Percentiles rank a stretch among this genome's conserved stretches.
phyloP scores from a whole-genome alignment of 805 yeast genomes.

The Candida saitoana region DNA sequence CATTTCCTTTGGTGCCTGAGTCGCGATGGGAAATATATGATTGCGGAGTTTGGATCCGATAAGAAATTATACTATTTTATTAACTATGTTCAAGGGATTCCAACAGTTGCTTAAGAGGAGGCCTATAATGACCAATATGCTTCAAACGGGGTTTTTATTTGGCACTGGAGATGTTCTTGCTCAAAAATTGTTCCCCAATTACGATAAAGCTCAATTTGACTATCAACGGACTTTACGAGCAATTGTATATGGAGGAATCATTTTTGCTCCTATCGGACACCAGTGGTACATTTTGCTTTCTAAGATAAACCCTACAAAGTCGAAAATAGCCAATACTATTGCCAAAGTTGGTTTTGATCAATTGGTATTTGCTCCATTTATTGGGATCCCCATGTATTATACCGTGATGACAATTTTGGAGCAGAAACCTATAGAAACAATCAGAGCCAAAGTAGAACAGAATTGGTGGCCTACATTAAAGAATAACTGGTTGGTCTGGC shows the following conservation, averaged over 20 bases:
- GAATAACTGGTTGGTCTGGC: slow-evolving; percentile 89
- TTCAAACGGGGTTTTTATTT: slow-evolving; percentile 54
- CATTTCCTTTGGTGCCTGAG: too few relatives aligned
- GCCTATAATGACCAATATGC: slow-evolving; percentile 44
- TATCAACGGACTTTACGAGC: slow-evolving; percentile 58
- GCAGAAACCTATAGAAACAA: slow-evolving; percentile 30
- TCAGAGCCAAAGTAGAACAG: slow-evolving; percentile 39
- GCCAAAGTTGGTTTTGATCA: slow-evolving; percentile 68
- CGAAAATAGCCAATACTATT: slow-evolving; percentile 12
- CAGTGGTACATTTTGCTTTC: slow-evolving; percentile 61
- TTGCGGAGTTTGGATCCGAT: too few relatives aligned
- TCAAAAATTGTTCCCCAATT: slow-evolving; percentile 43
- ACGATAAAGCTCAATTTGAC: slow-evolving; percentile 38
- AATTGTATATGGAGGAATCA: slow-evolving; percentile 61
- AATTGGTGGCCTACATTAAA: slow-evolving; percentile 65
- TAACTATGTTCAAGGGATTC: slow-evolving; percentile 10
- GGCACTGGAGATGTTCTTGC: slow-evolving; percentile 77
- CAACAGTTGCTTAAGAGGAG: slow-evolving; percentile 24
- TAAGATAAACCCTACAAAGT: slow-evolving; percentile 21
- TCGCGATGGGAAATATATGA: too few relatives aligned
- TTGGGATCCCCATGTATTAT: slow-evolving; percentile 67
- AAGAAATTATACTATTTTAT: too few relatives aligned
- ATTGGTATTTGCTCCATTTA: slow-evolving; percentile 69
- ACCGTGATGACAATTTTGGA: slow-evolving; percentile 66
- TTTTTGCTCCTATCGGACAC: slow-evolving; percentile 74